These are phyloP conservation scores for Onygenales sp. DNA, from an alignment of 2,329 filamentous ascomycete species.

Conservation along the genomic window DNA sequence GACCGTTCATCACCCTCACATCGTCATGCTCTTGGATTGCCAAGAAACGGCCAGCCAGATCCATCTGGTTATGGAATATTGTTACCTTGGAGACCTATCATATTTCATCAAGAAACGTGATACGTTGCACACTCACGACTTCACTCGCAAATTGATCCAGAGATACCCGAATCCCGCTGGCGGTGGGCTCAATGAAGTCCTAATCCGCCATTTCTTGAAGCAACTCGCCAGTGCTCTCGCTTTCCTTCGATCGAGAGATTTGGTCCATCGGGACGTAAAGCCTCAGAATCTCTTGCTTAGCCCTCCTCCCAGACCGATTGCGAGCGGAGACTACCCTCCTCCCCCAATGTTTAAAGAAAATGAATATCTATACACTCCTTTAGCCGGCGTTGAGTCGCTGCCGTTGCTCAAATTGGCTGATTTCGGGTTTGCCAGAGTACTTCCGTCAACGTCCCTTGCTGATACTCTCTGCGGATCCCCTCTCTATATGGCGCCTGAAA, in stretches of 20 bases:
- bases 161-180: constrained; percentile 80
- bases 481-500: constrained; percentile 97
- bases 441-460: constrained; percentile 82
- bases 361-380: constrained; percentile 69
- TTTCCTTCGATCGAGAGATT: constrained; percentile 74
- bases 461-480: constrained; percentile 96
- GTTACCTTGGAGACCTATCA: constrained; percentile 86
- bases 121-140: constrained; percentile 66
- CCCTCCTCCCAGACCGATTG: constrained; percentile 64
- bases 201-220: constrained; percentile 91
- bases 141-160: constrained; percentile 79
- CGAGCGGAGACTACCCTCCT: constrained; percentile 49
- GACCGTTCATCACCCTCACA: constrained; percentile 87
- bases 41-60: constrained; percentile 79
- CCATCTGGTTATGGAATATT: constrained; percentile 98
- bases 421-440: constrained; percentile 92
- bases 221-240: constrained; percentile 86
- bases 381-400: constrained; percentile 69
- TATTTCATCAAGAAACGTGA: constrained; percentile 93
- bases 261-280: constrained; percentile 95
- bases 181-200: constrained; percentile 90
- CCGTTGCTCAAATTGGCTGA: constrained; percentile 97
- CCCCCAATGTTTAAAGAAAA: constrained; percentile 64
- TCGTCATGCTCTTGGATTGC: constrained; percentile 92
- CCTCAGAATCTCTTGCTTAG: constrained; percentile 91